Evolutionary conservation across 768 basidiomycete species (phyloP).

Genomic region (Tricholoma sp.): DNA sequence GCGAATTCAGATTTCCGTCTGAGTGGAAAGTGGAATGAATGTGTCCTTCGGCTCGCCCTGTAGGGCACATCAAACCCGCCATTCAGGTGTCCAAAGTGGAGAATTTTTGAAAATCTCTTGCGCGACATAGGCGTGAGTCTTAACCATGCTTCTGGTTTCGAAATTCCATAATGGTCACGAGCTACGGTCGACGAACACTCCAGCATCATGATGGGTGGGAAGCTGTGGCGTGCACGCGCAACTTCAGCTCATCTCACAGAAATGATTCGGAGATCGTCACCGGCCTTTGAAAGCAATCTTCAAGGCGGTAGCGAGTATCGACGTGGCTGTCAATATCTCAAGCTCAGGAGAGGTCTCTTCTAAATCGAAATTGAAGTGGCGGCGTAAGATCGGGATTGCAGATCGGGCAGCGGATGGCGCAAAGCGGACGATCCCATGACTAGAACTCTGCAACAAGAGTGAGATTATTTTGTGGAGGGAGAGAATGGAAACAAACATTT

Average conservation of each 20-base stretch:
- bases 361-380: constrained; percentile 30
- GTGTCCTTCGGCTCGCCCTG: too few relatives aligned
- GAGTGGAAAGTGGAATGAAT: too few relatives aligned
- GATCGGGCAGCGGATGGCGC: constrained; percentile 67
- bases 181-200: too few relatives aligned
- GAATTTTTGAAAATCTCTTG: too few relatives aligned
- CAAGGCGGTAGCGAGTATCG: constrained; percentile 12
- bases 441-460: constrained; percentile 13
- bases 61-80: too few relatives aligned
- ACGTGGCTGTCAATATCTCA: not conserved
- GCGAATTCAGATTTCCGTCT: too few relatives aligned
- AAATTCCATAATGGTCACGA: too few relatives aligned
- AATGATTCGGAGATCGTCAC: constrained; percentile 57
- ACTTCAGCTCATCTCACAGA: constrained; percentile 37
- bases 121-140: too few relatives aligned
- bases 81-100: too few relatives aligned
- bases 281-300: constrained; percentile 58
- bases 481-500: constrained; percentile 15
- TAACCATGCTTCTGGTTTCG: too few relatives aligned
- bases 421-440: constrained; percentile 64
- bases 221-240: constrained; percentile 53
- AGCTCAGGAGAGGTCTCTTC: not conserved
- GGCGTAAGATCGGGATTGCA: constrained; percentile 44
- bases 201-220: too few relatives aligned
- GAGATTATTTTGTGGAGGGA: not conserved